These are phyloP conservation scores for Chenopodium formosanum DNA, from an alignment of 148 eudicot genomes.

Conservation along the genomic window DNA sequence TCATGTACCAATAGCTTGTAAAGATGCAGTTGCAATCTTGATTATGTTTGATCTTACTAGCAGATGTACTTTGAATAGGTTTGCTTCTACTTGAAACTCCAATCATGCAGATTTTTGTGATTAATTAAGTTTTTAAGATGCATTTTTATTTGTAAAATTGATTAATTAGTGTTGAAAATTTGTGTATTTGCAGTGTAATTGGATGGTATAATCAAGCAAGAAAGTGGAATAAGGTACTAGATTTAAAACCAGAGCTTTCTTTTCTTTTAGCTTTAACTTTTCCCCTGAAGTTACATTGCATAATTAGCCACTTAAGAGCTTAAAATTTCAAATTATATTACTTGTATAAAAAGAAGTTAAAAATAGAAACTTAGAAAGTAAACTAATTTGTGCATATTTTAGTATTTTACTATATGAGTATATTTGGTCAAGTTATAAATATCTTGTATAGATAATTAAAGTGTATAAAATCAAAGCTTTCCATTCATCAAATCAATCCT, in stretches of 20 bases:
- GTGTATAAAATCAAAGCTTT: too few relatives aligned
- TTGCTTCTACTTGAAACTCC: background rate
- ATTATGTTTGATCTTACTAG: slow-evolving; percentile 90
- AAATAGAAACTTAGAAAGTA: background rate
- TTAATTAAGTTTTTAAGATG: background rate
- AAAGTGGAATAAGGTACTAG: slow-evolving; percentile 69
- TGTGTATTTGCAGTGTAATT: slow-evolving; percentile 51
- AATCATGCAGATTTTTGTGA: background rate
- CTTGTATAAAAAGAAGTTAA: too few relatives aligned
- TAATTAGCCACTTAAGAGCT: background rate
- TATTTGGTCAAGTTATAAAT: background rate
- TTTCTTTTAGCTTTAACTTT: background rate
- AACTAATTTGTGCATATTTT: background rate
- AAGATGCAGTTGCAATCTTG: slow-evolving; percentile 76
- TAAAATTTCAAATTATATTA: too few relatives aligned
- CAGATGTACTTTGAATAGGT: slow-evolving; percentile 74
- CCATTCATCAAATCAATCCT: too few relatives aligned
- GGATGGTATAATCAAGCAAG: slow-evolving; percentile 76
- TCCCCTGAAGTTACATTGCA: background rate
- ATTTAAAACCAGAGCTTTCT: background rate
- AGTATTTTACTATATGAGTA: background rate
- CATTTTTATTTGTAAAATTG: background rate
- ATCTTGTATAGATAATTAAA: background rate
- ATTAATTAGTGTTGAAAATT: background rate
- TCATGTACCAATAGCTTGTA: slow-evolving; percentile 83